Evolutionary conservation across 495 filamentous ascomycete genomes (phyloP).

Genomic region (Penicillium steckii): DNA sequence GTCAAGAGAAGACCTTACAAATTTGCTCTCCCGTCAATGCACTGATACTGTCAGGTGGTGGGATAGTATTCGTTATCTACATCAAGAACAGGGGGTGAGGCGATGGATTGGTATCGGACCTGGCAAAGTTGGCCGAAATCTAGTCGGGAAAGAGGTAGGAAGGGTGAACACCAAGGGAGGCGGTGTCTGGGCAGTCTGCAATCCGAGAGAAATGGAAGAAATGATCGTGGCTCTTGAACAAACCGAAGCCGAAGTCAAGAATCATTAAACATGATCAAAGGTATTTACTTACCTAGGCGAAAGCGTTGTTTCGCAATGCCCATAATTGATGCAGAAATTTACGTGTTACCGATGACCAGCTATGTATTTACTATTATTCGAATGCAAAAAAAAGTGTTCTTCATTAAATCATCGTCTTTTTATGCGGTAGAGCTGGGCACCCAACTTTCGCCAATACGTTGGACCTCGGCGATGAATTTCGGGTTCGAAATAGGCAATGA

Average conservation of each 20-base stretch:
- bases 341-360: background rate
- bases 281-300: background rate
- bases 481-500: slow-evolving; percentile 71
- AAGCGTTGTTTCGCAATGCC: background rate
- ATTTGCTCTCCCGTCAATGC: slow-evolving; percentile 71
- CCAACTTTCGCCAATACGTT: slow-evolving; percentile 74
- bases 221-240: slow-evolving; percentile 70
- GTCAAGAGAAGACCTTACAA: slow-evolving; percentile 68
- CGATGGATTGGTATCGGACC: slow-evolving; percentile 94
- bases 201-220: slow-evolving; percentile 78
- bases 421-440: slow-evolving; percentile 52
- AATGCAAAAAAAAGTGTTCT: background rate
- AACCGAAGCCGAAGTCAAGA: slow-evolving; percentile 56
- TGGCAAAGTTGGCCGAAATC: slow-evolving; percentile 88
- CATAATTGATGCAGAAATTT: slow-evolving; percentile 26
- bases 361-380: background rate
- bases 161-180: slow-evolving; percentile 79
- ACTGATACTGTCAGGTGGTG: slow-evolving; percentile 93
- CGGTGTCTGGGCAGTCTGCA: slow-evolving; percentile 89
- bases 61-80: slow-evolving; percentile 85
- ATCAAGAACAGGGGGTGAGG: slow-evolving; percentile 78
- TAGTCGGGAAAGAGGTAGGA: slow-evolving; percentile 94
- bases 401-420: slow-evolving; percentile 17
- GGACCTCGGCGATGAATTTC: slow-evolving; percentile 79
- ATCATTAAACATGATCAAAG: background rate